Evolutionary conservation across 805 yeast species (phyloP), one percentile per base, ranked within the genome.

Genomic region (Candida awuae): DNA sequence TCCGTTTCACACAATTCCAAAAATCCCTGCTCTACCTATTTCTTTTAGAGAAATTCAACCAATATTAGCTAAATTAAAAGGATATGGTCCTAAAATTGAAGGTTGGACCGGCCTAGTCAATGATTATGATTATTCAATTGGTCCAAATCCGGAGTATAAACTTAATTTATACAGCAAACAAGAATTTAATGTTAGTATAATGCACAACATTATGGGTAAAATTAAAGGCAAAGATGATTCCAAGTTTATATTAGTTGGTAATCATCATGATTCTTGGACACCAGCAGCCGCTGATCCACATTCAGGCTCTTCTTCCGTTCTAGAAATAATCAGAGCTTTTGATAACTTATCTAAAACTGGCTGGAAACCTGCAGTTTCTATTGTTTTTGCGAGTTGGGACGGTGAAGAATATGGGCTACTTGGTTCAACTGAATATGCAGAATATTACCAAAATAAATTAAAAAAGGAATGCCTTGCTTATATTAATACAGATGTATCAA

Each of bases 241-340:
- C 22, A 79, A 78, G 41, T 77, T 73, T 15, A 67, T 82, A 34
- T 55, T 83, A 26, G 55, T 82, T 40, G 92, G 92, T 26, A 82
- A 81, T 55, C 92, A 82, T 54, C 72, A 86, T 39, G 92, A 83
- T 54, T 78, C 88, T 3, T 84, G 90, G 92, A 71, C 78, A 42
- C 73, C 77, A 41, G 85, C 85, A 13, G 87, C 88, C 1, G 80
- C 76, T 19, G 92, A 83, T 58, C 88, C 92, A 22, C 82, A 82
- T 56, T 70, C 80, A 20, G 90, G 90, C 1, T 70, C 83, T 14
- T 79, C 87, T 1, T 74, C 68, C 0, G 44, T 80, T 46, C 56
- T 82, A 31, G 90, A 82, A 54, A 59, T 82, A 30, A 77, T 79
- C 7, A 65, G 84, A 34, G 77, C 73, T 1, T 62, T 80, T 26